These are phyloP conservation scores for Pueraria montana DNA, from an alignment of 306 rosid species.

Conservation along the genomic window DNA sequence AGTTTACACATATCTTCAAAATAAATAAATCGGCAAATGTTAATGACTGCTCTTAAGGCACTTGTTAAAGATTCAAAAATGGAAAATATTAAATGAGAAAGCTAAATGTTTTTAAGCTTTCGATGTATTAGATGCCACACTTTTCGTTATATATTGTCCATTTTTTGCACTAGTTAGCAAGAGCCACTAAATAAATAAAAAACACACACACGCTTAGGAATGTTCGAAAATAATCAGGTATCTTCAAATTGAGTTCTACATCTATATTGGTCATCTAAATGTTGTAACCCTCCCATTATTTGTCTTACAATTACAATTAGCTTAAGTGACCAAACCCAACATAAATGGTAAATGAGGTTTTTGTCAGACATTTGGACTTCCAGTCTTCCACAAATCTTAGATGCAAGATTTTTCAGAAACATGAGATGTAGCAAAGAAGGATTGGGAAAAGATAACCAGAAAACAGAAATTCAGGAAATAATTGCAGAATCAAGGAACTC, in stretches of 20 bases:
- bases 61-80: background rate
- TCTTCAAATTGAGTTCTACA: background rate
- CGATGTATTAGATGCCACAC: background rate
- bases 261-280: conserved; percentile 3
- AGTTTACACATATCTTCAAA: background rate
- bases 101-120: background rate
- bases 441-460: conserved; percentile 2
- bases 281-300: background rate
- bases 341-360: background rate
- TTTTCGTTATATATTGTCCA: background rate
- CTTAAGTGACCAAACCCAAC: background rate
- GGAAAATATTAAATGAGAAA: background rate
- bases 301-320: background rate
- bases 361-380: background rate
- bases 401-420: background rate
- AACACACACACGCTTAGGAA: background rate
- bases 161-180: background rate
- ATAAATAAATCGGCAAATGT: background rate
- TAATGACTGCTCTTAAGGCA: background rate
- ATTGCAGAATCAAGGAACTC: conserved; percentile 55
- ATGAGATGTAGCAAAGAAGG: conserved; percentile 22
- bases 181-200: background rate
- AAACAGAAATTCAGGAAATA: conserved; percentile 19
- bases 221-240: background rate
- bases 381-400: background rate